Percentiles rank a stretch among this genome's conserved stretches.
phyloP scores from a whole-genome alignment of 768 basidiomycete genomes.

The Lentinula sp. region DNA sequence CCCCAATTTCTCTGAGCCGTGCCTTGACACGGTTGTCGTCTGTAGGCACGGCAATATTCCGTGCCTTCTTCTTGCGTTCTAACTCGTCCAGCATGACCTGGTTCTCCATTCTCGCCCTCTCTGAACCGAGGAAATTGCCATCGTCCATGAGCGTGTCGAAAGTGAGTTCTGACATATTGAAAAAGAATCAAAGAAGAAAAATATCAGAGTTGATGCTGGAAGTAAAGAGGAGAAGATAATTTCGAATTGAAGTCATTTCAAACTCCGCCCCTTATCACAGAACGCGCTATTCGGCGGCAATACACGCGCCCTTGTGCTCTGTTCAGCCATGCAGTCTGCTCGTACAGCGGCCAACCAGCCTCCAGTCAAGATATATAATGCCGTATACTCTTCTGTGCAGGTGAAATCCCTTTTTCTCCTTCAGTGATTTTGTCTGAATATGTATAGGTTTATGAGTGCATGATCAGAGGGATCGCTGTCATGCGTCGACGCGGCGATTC shows the following conservation, averaged over 20 bases:
- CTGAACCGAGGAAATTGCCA: slow-evolving; percentile 67
- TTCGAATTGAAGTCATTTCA: background rate
- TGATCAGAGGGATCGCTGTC: slow-evolving; percentile 97
- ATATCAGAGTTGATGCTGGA: background rate
- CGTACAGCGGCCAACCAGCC: slow-evolving; percentile 30
- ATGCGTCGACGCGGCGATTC: slow-evolving; percentile 95
- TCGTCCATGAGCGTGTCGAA: slow-evolving; percentile 75
- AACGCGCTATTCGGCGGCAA: background rate
- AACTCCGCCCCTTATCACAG: background rate
- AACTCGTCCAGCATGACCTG: slow-evolving; percentile 89
- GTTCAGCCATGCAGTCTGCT: slow-evolving; percentile 3
- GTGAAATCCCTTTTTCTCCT: slow-evolving; percentile 21
- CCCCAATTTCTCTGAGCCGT: slow-evolving; percentile 85
- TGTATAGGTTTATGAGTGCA: slow-evolving; percentile 90
- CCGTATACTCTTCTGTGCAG: slow-evolving; percentile 88
- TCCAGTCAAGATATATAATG: slow-evolving; percentile 87
- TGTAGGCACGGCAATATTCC: slow-evolving; percentile 92
- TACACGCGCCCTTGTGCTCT: slow-evolving; percentile 1
- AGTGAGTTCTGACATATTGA: slow-evolving; percentile 66
- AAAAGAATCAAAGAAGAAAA: background rate
- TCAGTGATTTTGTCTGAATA: slow-evolving; percentile 15
- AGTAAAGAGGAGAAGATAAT: background rate
- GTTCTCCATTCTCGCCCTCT: slow-evolving; percentile 74
- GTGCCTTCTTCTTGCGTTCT: slow-evolving; percentile 95
- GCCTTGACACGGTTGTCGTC: slow-evolving; percentile 92